These are phyloP conservation scores for Parathielavia hyrcaniae DNA, from an alignment of 495 filamentous ascomycete genomes.

Conservation along the genomic window DNA sequence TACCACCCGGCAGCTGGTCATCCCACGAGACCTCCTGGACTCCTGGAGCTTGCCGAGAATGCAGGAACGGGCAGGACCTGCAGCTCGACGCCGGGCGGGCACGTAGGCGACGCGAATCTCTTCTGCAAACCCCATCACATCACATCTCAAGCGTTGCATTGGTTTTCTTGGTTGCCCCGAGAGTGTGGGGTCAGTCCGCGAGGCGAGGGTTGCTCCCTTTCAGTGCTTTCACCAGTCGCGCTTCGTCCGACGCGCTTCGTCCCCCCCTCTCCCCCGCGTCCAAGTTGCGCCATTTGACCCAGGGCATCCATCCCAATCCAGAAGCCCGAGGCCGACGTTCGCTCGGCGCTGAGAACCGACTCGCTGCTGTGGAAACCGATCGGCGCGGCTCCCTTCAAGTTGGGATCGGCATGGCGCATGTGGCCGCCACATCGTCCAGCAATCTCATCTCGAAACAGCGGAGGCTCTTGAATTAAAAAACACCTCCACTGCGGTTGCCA, in stretches of 20 bases:
- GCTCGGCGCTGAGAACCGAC: neutral
- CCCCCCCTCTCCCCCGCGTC: constrained; percentile 8
- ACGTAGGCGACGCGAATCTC: constrained; percentile 9
- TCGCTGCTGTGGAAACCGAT: constrained; percentile 4
- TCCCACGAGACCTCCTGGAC: neutral
- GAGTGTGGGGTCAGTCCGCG: constrained; percentile 5
- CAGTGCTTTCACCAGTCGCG: constrained; percentile 7
- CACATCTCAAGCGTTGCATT: constrained; percentile 18
- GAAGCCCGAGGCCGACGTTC: neutral
- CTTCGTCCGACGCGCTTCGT: neutral
- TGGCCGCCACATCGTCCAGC: constrained; percentile 14
- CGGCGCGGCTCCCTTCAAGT: neutral
- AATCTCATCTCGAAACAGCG: constrained; percentile 7
- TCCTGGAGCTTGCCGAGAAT: neutral
- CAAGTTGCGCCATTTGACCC: too few relatives aligned
- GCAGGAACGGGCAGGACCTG: constrained; percentile 9
- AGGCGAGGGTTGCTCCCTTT: neutral
- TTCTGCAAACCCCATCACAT: constrained; percentile 16
- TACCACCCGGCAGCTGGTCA: neutral
- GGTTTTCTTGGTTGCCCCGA: constrained; percentile 2
- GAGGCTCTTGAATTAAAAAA: constrained; percentile 20
- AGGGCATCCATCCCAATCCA: neutral
- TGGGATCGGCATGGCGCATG: constrained; percentile 7
- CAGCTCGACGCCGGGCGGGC: constrained; percentile 10
- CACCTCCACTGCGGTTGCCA: neutral